A percentile compares a stretch with the other conserved stretches of the same genome.
Conservation (phyloP, 108 stramenopile species). For the Aurantiochytrium sp. region DNA sequence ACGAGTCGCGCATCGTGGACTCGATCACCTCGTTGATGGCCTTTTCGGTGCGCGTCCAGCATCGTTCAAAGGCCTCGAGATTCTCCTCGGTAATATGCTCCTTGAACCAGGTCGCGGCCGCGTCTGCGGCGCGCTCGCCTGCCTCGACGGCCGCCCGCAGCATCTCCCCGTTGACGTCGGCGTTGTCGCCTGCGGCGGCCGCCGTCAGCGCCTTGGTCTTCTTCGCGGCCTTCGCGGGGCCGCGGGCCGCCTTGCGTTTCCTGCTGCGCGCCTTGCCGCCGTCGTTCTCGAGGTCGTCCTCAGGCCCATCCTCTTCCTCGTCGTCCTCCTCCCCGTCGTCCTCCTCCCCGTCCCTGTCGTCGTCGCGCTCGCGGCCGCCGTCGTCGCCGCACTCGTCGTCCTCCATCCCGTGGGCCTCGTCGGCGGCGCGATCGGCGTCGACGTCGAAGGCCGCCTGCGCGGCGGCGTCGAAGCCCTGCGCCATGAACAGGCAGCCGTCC, state of each 20-base stretch:
- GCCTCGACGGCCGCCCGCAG: background rate
- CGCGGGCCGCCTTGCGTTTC: no score
- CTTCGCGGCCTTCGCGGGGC: background rate
- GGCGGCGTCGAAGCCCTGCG: background rate
- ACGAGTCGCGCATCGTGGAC: background rate
- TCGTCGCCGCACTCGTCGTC: background rate
- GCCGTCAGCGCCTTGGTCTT: background rate
- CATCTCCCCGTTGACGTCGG: background rate
- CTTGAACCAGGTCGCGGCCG: background rate
- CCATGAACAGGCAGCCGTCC: background rate
- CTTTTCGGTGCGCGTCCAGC: background rate
- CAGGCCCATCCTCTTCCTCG: background rate
- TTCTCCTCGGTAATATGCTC: background rate
- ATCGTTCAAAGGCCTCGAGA: background rate
- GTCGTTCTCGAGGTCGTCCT: background rate
- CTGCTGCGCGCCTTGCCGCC: no score
- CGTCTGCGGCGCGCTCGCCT: background rate
- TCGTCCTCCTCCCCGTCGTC: background rate
- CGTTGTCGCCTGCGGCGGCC: background rate
- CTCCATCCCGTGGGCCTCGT: background rate
- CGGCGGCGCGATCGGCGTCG: background rate
- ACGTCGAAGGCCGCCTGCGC: background rate
- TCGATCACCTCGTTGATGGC: slow-evolving; percentile 1
- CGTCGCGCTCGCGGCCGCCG: background rate
- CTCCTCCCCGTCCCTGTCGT: background rate